phyloP scores from a whole-genome alignment of 2,329 filamentous ascomycete species.

The Fusarium circinatum region DNA sequence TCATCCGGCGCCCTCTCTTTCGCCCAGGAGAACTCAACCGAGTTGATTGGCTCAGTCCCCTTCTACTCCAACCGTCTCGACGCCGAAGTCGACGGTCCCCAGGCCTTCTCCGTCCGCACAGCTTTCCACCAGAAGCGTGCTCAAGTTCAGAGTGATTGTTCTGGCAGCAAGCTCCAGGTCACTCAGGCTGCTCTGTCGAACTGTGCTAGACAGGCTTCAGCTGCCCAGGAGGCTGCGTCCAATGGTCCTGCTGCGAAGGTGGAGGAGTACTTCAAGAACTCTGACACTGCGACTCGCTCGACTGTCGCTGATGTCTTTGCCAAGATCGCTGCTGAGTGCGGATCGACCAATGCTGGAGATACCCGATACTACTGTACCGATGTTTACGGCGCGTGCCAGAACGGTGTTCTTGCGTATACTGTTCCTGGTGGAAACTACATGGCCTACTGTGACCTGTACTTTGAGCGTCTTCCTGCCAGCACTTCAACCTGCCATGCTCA shows the following conservation, averaged over 20 bases:
- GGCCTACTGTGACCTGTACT: slow-evolving; percentile 71
- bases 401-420: slow-evolving; percentile 69
- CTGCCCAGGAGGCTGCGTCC: slow-evolving; percentile 62
- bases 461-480: slow-evolving; percentile 61
- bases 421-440: slow-evolving; percentile 64
- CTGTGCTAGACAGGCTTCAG: slow-evolving; percentile 63
- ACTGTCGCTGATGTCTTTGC: slow-evolving; percentile 63
- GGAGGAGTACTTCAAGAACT: slow-evolving; percentile 72
- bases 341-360: slow-evolving; percentile 57
- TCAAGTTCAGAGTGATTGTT: slow-evolving; percentile 64
- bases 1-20: slow-evolving; percentile 67
- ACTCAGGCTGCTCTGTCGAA: slow-evolving; percentile 63
- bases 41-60: slow-evolving; percentile 64
- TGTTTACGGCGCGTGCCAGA: slow-evolving; percentile 61
- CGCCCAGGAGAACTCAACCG: slow-evolving; percentile 61
- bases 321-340: slow-evolving; percentile 65
- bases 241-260: slow-evolving; percentile 62
- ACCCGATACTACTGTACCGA: slow-evolving; percentile 70
- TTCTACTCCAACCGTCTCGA: slow-evolving; percentile 69
- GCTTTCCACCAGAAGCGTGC: slow-evolving; percentile 63
- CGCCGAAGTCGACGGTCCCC: slow-evolving; percentile 65
- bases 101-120: slow-evolving; percentile 61
- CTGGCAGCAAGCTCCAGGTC: slow-evolving; percentile 55
- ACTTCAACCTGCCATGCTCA: slow-evolving; percentile 67
- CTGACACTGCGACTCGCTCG: slow-evolving; percentile 54